These are phyloP conservation scores for Fusarium nelsonii DNA, from an alignment of 2,329 filamentous ascomycete genomes.

Conservation along the genomic window DNA sequence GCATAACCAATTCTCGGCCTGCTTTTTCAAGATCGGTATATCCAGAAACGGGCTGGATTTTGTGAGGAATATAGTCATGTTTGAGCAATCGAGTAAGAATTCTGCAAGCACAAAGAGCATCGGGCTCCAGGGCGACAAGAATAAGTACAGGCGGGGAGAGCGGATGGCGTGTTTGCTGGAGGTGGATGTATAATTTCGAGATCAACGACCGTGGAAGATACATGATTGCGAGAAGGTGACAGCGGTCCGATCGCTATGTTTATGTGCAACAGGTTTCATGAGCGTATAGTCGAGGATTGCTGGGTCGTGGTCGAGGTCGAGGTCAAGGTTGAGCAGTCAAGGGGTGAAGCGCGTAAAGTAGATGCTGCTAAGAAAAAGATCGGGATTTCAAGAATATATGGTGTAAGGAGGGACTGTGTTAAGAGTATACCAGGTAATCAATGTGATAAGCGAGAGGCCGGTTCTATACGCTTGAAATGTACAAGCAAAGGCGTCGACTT, in stretches of 20 bases:
- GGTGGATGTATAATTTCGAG: constrained; percentile 90
- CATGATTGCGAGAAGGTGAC: constrained; percentile 66
- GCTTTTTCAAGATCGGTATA: constrained; percentile 89
- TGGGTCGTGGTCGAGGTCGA: not conserved
- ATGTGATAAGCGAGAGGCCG: not conserved
- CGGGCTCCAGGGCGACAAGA: constrained; percentile 92
- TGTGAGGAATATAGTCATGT: constrained; percentile 97
- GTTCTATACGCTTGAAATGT: constrained; percentile 3
- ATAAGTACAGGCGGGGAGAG: constrained; percentile 91
- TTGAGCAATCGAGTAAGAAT: constrained; percentile 95
- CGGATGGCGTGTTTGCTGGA: constrained; percentile 88
- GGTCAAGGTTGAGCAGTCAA: constrained; percentile 13
- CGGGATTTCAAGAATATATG: not conserved
- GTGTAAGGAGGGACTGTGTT: not conserved
- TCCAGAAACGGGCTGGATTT: constrained; percentile 93
- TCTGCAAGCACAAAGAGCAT: constrained; percentile 93
- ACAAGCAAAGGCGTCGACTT: constrained; percentile 1
- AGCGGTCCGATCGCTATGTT: constrained; percentile 34
- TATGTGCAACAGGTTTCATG: constrained; percentile 44
- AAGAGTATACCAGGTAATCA: constrained; percentile 4
- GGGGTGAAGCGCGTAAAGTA: constrained; percentile 42
- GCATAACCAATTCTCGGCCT: constrained; percentile 81
- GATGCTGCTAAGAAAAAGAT: constrained; percentile 1
- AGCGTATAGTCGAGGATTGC: constrained; percentile 24
- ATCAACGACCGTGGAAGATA: constrained; percentile 93